Conservation (phyloP, 352 stramenopile genomes). For the Pilasporangium apinafurcum region DNA sequence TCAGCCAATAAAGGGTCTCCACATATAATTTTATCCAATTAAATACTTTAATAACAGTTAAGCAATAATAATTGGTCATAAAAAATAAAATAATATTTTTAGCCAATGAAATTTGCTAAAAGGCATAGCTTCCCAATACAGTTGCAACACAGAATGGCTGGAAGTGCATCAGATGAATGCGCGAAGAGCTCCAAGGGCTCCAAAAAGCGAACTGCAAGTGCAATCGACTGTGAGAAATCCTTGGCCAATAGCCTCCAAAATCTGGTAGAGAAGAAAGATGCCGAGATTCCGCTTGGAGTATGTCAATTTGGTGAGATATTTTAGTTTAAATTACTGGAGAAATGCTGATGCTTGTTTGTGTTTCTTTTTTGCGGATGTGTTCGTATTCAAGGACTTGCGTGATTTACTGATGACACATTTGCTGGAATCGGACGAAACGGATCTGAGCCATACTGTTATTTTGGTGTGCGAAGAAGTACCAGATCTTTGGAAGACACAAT, state of each 20-base stretch:
- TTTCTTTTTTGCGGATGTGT: neutral
- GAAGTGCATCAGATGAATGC: conserved; percentile 14
- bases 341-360: neutral
- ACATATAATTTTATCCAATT: conserved; percentile 25
- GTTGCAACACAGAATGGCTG: too few species aligned
- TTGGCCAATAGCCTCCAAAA: conserved; percentile 31
- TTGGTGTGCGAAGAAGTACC: conserved; percentile 67
- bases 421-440: conserved; percentile 41
- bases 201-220: conserved; percentile 23
- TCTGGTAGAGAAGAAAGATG: conserved; percentile 22
- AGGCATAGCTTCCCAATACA: too few species aligned
- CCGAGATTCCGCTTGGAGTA: conserved; percentile 42
- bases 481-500: conserved; percentile 19
- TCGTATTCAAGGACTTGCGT: conserved; percentile 38
- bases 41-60: neutral
- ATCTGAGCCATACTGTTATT: conserved; percentile 62
- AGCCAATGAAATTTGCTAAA: too few species aligned
- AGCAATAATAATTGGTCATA: too few species aligned
- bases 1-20: neutral
- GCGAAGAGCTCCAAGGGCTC: conserved; percentile 7
- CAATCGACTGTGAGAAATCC: conserved; percentile 7
- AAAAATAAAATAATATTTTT: too few species aligned
- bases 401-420: conserved; percentile 62
- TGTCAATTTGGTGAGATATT: conserved; percentile 8
- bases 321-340: neutral